These are phyloP conservation scores for Bathelium albidoporum DNA, from an alignment of 495 filamentous ascomycete genomes.

Conservation along the genomic window DNA sequence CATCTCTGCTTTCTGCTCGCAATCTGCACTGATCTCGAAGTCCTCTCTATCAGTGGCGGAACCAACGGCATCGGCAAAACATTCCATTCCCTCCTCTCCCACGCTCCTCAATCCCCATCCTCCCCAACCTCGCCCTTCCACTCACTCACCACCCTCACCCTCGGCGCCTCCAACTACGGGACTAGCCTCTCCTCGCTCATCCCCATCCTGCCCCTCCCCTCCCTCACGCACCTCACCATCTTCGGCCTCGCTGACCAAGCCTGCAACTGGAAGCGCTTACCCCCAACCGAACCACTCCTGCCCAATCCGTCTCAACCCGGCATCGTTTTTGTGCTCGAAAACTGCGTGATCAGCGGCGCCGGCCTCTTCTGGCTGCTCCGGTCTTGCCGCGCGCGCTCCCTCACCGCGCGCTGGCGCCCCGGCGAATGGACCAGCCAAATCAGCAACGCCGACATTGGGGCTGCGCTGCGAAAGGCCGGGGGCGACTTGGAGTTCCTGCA, in stretches of 20 bases:
- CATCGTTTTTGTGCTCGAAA: background rate
- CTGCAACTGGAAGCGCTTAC: background rate
- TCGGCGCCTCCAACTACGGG: background rate
- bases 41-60: background rate
- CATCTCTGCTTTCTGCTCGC: background rate
- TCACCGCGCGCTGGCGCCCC: background rate
- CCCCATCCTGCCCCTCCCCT: background rate
- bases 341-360: background rate
- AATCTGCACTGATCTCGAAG: background rate
- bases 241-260: background rate
- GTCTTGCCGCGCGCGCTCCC: background rate
- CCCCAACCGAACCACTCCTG: background rate
- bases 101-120: background rate
- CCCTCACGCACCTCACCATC: background rate
- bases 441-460: background rate
- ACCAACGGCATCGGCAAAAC: background rate
- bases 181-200: background rate
- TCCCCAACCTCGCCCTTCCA: background rate
- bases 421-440: background rate
- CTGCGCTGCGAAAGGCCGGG: background rate
- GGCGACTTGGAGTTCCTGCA: background rate
- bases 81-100: background rate
- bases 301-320: background rate
- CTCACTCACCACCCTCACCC: background rate
- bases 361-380: background rate